Evolutionary conservation across 495 filamentous ascomycete species (phyloP).

Genomic region (Diplogelasinospora grovesii): DNA sequence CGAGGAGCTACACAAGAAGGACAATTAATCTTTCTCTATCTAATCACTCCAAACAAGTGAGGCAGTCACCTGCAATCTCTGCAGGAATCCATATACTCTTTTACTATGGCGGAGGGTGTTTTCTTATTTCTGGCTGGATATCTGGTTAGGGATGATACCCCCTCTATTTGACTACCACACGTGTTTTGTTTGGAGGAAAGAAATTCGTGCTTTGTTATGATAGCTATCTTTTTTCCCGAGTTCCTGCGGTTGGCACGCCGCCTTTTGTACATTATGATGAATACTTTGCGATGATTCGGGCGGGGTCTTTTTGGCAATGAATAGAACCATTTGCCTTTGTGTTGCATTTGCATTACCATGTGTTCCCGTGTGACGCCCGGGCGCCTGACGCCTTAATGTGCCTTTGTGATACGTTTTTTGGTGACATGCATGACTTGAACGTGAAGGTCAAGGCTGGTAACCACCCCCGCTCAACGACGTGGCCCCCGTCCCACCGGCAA

Average conservation of each 20-base stretch:
- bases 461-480: no score
- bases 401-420: no score
- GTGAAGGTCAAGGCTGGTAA: no score
- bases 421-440: no score
- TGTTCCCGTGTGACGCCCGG: no score
- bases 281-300: no score
- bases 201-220: constrained; percentile 7
- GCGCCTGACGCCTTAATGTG: no score
- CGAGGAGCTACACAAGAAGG: constrained; percentile 21
- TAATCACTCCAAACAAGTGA: constrained; percentile 5
- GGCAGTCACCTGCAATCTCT: constrained; percentile 14
- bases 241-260: constrained; percentile 11
- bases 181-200: constrained; percentile 2
- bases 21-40: no score
- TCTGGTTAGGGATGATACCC: constrained; percentile 7
- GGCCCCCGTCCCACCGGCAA: no score
- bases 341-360: no score
- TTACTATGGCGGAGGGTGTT: constrained; percentile 19
- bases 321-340: no score
- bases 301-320: no score
- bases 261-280: constrained; percentile 16
- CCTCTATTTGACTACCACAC: constrained; percentile 24
- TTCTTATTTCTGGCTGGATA: constrained; percentile 9
- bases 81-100: constrained; percentile 21
- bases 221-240: constrained; percentile 9